phyloP scores from a whole-genome alignment of 495 filamentous ascomycete genomes.

The Xylaria acuta region DNA sequence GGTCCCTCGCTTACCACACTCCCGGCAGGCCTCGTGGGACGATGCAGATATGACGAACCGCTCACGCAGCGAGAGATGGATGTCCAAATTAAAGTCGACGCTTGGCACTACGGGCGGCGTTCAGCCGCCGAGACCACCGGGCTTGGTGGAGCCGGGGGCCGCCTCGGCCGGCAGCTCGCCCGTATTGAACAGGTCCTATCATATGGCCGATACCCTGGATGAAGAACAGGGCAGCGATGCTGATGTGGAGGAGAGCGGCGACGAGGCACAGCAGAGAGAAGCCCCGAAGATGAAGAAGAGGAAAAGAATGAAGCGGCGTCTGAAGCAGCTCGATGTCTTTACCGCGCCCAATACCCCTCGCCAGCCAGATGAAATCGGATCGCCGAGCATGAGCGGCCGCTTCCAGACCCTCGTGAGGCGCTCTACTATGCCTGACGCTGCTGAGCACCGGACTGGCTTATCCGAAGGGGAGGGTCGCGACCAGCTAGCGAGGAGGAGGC shows the following conservation, averaged over 20 bases:
- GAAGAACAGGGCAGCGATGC: conserved; percentile 73
- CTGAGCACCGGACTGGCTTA: conserved; percentile 71
- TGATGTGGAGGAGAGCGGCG: conserved; percentile 75
- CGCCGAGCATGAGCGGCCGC: conserved; percentile 41
- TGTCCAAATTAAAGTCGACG: conserved; percentile 68
- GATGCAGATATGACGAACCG: conserved; percentile 61
- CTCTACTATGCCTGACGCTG: conserved; percentile 71
- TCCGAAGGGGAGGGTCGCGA: conserved; percentile 92
- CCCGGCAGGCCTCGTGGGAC: conserved; percentile 62
- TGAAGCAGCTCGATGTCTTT: conserved; percentile 54
- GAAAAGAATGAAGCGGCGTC: conserved; percentile 59
- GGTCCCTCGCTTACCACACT: conserved; percentile 49
- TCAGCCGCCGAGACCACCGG: conserved; percentile 53
- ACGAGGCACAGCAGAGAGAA: conserved; percentile 57
- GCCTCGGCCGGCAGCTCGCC: conserved; percentile 52
- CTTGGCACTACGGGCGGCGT: conserved; percentile 53
- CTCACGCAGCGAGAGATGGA: conserved; percentile 66
- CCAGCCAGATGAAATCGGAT: conserved; percentile 38
- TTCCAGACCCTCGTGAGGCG: conserved; percentile 66
- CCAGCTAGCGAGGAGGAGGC: conserved; percentile 63
- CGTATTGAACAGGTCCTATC: conserved; percentile 47
- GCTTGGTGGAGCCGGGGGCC: conserved; percentile 38
- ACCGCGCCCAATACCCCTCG: conserved; percentile 48
- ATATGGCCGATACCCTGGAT: conserved; percentile 56
- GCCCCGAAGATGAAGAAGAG: conserved; percentile 58